Percentiles rank a stretch among this genome's conserved stretches.
Conservation (phyloP, 352 stramenopile species). For the Pythium phragmiticola region DNA sequence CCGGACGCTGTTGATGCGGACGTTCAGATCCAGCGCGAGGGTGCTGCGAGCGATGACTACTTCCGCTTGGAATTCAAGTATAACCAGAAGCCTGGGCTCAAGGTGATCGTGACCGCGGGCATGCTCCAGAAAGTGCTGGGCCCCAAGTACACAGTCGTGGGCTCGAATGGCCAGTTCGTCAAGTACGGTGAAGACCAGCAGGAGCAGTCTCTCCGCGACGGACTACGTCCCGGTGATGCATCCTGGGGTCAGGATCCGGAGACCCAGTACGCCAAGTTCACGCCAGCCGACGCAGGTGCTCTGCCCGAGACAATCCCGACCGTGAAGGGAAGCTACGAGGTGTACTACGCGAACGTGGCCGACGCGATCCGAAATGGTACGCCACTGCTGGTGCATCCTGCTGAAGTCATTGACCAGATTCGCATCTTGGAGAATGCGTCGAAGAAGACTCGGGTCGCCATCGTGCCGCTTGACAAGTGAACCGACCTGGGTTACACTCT, state of each 20-base stretch:
- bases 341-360: constrained; percentile 74
- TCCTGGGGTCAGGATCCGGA: constrained; percentile 55
- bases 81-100: constrained; percentile 34
- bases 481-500: too few species aligned
- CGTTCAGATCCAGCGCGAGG: constrained; percentile 75
- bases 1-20: constrained; percentile 48
- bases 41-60: constrained; percentile 66
- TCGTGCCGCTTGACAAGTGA: constrained; percentile 8
- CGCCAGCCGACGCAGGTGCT: constrained; percentile 21
- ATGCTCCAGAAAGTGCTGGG: constrained; percentile 63
- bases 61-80: constrained; percentile 75
- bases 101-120: constrained; percentile 63
- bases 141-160: constrained; percentile 68
- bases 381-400: constrained; percentile 50
- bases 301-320: constrained; percentile 35
- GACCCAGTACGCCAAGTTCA: constrained; percentile 46
- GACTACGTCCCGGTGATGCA: constrained; percentile 45
- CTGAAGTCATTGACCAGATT: constrained; percentile 57
- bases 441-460: constrained; percentile 23
- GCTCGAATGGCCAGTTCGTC: constrained; percentile 45
- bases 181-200: constrained; percentile 73
- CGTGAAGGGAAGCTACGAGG: constrained; percentile 50
- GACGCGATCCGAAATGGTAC: constrained; percentile 51
- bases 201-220: constrained; percentile 55
- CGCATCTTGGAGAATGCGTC: constrained; percentile 73